phyloP scores from a whole-genome alignment of 495 filamentous ascomycete genomes.

The Penicillium pulvis region DNA sequence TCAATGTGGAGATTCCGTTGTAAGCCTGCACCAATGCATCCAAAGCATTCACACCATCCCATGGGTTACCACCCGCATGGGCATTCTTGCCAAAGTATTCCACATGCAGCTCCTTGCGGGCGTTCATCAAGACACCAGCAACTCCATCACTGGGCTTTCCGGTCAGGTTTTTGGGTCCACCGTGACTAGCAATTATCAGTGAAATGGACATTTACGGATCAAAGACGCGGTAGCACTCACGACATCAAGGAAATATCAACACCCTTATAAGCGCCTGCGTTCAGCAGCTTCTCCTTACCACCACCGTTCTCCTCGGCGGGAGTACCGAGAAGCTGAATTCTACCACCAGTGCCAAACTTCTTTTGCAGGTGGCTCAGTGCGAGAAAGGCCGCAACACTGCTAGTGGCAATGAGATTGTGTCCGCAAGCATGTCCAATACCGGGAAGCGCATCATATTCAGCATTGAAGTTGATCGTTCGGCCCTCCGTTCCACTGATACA shows the following conservation, averaged over 20 bases:
- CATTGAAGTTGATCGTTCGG: slow-evolving; percentile 47
- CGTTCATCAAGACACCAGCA: slow-evolving; percentile 40
- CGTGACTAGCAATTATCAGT: slow-evolving; percentile 25
- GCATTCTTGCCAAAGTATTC: slow-evolving; percentile 39
- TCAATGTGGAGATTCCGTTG: slow-evolving; percentile 60
- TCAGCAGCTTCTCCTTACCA: slow-evolving; percentile 66
- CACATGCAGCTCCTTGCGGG: slow-evolving; percentile 39
- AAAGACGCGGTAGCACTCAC: slow-evolving; percentile 32
- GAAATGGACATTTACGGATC: background rate
- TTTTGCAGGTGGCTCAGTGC: slow-evolving; percentile 49
- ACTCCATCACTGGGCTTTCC: slow-evolving; percentile 27
- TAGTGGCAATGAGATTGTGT: slow-evolving; percentile 69
- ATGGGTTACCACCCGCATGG: slow-evolving; percentile 63
- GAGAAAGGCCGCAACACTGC: slow-evolving; percentile 60
- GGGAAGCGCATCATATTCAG: slow-evolving; percentile 58
- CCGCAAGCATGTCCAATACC: slow-evolving; percentile 68
- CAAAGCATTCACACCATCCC: slow-evolving; percentile 65
- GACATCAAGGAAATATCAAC: slow-evolving; percentile 69
- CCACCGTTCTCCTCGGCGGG: slow-evolving; percentile 73
- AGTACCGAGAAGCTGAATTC: slow-evolving; percentile 65
- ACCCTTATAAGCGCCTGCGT: slow-evolving; percentile 62
- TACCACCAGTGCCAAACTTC: slow-evolving; percentile 51
- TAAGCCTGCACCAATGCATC: slow-evolving; percentile 64
- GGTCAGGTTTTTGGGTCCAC: slow-evolving; percentile 32
- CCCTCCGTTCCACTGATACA: slow-evolving; percentile 40